Evolutionary conservation across 1,139 yeast genomes (phyloP).

Genomic region (Kodamaea suecica): DNA sequence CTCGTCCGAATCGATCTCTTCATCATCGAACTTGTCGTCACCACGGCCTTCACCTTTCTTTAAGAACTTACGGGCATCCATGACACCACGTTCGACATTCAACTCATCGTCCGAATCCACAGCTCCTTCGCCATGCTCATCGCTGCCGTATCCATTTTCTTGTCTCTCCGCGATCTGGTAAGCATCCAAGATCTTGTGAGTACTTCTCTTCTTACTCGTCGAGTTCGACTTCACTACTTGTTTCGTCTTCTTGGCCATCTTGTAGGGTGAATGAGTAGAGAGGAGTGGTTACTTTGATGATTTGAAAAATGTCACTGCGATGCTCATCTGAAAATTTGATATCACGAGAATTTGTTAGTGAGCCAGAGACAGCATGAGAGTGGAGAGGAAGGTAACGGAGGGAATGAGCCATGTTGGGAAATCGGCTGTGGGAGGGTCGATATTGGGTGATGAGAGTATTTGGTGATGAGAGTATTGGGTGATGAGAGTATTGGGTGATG

Average conservation of each 20-base stretch:
- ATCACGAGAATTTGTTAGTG: neutral
- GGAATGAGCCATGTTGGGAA: no score
- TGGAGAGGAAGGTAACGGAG: neutral
- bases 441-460: no score
- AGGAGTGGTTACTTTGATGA: no score
- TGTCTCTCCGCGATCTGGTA: slow-evolving; percentile 47
- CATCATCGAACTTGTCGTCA: slow-evolving; percentile 49
- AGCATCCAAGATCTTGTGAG: slow-evolving; percentile 42
- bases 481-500: no score
- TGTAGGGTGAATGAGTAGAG: no score
- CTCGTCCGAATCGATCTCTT: slow-evolving; percentile 73
- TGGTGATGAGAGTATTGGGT: no score
- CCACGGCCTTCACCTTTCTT: slow-evolving; percentile 15
- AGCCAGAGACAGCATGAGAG: neutral
- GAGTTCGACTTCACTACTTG: slow-evolving; percentile 2
- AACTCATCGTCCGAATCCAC: slow-evolving; percentile 19
- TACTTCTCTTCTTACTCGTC: slow-evolving; percentile 29
- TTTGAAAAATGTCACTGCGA: neutral
- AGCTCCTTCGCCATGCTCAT: slow-evolving; percentile 12
- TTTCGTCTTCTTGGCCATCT: slow-evolving; percentile 17
- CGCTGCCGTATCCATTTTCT: slow-evolving; percentile 18
- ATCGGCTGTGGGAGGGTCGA: no score
- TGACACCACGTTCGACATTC: slow-evolving; percentile 37
- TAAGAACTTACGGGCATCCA: slow-evolving; percentile 42
- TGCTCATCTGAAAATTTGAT: neutral